Conservation (phyloP, 331 rosid species). For the Stylosanthes scabra region DNA sequence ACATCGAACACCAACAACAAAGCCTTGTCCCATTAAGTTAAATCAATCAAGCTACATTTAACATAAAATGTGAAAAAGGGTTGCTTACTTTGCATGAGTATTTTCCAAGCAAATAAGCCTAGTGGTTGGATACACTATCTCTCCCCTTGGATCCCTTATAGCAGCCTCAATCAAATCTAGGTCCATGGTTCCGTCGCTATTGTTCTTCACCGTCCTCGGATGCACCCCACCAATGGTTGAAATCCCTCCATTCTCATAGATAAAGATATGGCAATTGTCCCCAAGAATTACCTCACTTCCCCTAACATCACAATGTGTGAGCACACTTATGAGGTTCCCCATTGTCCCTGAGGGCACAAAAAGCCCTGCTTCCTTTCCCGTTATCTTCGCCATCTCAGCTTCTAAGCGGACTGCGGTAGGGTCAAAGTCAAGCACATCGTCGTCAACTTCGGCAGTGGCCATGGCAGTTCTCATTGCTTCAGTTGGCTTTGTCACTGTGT, state of each 20-base stretch:
- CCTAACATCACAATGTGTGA: slow-evolving; percentile 85
- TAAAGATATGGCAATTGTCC: slow-evolving; percentile 72
- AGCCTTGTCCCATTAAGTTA: no score
- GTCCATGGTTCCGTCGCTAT: slow-evolving; percentile 90
- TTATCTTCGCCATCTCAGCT: slow-evolving; percentile 70
- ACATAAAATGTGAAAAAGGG: background rate
- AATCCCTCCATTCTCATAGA: slow-evolving; percentile 93
- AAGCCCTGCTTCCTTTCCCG: slow-evolving; percentile 88
- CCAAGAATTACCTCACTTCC: slow-evolving; percentile 98
- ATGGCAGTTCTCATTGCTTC: slow-evolving; percentile 88
- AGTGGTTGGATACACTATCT: slow-evolving; percentile 74
- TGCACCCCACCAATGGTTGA: slow-evolving; percentile 94
- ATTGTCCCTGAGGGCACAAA: slow-evolving; percentile 97
- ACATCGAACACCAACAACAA: no score
- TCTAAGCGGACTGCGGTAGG: slow-evolving; percentile 79
- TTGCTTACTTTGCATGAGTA: slow-evolving; percentile 79
- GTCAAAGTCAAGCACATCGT: slow-evolving; percentile 74
- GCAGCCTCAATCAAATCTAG: slow-evolving; percentile 74
- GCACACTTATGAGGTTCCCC: slow-evolving; percentile 94
- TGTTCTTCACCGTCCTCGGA: slow-evolving; percentile 72
- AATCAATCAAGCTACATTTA: background rate
- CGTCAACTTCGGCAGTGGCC: slow-evolving; percentile 94
- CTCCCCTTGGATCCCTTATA: slow-evolving; percentile 75
- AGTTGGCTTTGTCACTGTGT: slow-evolving; percentile 90
- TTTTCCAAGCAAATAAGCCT: slow-evolving; percentile 96